Evolutionary conservation across 768 basidiomycete genomes (phyloP), one percentile per base, ranked within the genome.

Genomic region (Lactarius deliciosus): DNA sequence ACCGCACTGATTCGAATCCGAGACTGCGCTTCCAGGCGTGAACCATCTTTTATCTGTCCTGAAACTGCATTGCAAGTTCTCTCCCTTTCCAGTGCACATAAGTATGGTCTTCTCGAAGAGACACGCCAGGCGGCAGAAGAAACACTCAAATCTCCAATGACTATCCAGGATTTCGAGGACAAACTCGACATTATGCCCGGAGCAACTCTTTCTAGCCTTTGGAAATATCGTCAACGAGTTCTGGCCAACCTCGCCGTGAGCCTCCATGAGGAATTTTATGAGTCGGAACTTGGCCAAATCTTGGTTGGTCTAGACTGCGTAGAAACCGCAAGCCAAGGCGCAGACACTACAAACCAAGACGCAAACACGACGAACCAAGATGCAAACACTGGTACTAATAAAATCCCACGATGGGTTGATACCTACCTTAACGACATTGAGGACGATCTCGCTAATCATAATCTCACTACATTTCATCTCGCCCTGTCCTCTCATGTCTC

Each of bases 31-130:
- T 34, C 18, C 2, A 8, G 13, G 6, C 20, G 25, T n/a, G 11
- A 34, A 5, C 20, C 25, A 11, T 7, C 8, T 18, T 0, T 41
- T 7, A 38, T 63, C 53, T 38, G 38, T 5, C 20, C 10, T 16
- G 36, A 56, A 22, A 63, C 15, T n/a, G 62, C 62, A 16, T 25
- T 62, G 20, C 61, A 16, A 3, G 61, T 50, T n/a, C 54, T 32
- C 34, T 45, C 45, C 11, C 11, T 54, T n/a, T n/a, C n/a, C n/a
- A n/a, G n/a, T 5, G 62, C 62, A 6, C 13, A 32, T 2, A 25
- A n/a, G 13, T 25, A 63, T 36, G 9, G 54, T 2, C 61, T 63
- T 11, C 50, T 8, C 4, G 6, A 55, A 18, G 38, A 55, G 50
- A 34, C 40, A 8, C 5, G 20, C 25, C 25, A 10, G 10, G 50